A percentile compares a stretch with the other conserved stretches of the same genome.
These are phyloP conservation scores for Pinus albicaulis DNA, from an alignment of 75 land plant genomes.

Conservation along the genomic window DNA sequence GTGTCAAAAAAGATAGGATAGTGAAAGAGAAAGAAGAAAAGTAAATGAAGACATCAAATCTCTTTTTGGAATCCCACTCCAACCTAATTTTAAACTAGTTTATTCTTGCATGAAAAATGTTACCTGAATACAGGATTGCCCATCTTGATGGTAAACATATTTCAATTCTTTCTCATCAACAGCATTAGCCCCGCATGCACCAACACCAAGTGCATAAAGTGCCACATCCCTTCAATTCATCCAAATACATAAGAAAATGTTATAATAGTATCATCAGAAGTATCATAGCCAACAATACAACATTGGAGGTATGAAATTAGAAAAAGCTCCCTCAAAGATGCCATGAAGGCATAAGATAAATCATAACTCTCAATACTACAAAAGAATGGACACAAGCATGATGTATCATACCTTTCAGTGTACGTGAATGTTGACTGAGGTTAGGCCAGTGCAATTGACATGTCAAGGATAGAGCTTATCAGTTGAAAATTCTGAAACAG, in stretches of 20 bases:
- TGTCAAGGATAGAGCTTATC: no score
- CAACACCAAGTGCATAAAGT: conserved; percentile 87
- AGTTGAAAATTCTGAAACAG: no score
- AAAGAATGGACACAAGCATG: background rate
- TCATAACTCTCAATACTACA: background rate
- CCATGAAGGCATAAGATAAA: background rate
- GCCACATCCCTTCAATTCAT: conserved; percentile 66
- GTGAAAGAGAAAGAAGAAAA: no score
- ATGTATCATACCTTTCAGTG: conserved; percentile 8
- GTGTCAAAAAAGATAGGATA: no score
- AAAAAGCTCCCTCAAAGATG: background rate
- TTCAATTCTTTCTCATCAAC: conserved; percentile 79
- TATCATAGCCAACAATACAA: background rate
- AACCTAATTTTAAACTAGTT: background rate
- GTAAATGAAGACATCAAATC: no score
- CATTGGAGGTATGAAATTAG: background rate
- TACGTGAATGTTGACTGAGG: conserved; percentile 5
- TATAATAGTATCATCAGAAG: background rate
- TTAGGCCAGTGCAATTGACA: background rate
- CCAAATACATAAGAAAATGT: conserved; percentile 3
- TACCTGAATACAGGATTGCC: conserved; percentile 76
- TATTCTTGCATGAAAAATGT: background rate
- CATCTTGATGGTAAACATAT: conserved; percentile 80
- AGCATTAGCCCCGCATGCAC: conserved; percentile 76
- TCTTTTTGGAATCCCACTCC: no score